Percentiles rank a stretch among this genome's conserved stretches.
Conservation (phyloP, 129 eudicot species). For the Pseudognaphalium luteoalbum region DNA sequence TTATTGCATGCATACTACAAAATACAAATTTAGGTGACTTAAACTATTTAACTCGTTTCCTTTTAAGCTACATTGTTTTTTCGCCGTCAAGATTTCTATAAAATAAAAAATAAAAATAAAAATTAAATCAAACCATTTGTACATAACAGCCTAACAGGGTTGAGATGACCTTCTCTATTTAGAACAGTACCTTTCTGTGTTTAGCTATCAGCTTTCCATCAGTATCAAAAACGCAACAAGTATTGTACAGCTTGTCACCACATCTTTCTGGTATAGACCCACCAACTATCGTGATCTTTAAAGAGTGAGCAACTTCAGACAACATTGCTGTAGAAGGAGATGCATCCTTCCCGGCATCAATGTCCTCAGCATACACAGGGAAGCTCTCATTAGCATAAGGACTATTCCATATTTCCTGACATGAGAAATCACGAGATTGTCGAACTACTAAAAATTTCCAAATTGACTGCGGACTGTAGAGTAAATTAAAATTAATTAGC, state of each 20-base stretch:
- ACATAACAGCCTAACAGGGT: neutral
- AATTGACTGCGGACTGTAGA: neutral
- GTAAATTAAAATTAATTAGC: neutral
- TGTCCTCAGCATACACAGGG: constrained; percentile 87
- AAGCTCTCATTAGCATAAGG: constrained; percentile 96
- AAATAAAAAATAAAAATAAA: neutral
- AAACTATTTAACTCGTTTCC: neutral
- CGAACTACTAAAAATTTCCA: neutral
- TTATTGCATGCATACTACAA: neutral
- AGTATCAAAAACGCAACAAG: constrained; percentile 85
- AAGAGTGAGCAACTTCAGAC: constrained; percentile 79
- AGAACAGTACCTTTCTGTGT: constrained; percentile 78
- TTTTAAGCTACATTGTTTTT: neutral
- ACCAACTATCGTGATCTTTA: constrained; percentile 82
- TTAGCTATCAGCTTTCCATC: constrained; percentile 78
- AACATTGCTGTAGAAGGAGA: constrained; percentile 94
- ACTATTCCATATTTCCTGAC: constrained; percentile 95
- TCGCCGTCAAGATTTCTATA: neutral
- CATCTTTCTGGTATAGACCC: constrained; percentile 92
- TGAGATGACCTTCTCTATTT: neutral
- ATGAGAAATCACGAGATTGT: constrained; percentile 16
- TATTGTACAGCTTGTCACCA: constrained; percentile 76
- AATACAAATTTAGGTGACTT: neutral
- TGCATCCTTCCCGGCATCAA: constrained; percentile 75
- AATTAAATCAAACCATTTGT: neutral